Percentiles rank a stretch among this genome's conserved stretches.
Evolutionary conservation across 1,284 basidiomycete genomes (phyloP).

Genomic region (Megacollybia platyphylla): DNA sequence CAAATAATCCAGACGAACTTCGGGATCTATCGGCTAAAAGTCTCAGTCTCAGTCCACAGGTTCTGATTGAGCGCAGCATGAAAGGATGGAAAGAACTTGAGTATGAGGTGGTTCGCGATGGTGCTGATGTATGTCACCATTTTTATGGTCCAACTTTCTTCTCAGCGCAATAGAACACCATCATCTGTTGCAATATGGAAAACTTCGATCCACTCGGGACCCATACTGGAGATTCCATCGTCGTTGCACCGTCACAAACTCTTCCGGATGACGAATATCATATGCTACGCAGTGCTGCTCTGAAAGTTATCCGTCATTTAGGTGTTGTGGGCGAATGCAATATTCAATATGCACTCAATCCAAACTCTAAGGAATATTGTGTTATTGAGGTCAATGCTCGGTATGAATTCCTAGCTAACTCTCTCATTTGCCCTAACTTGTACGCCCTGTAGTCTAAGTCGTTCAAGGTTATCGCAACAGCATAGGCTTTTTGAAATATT

Average conservation of each 20-base stretch:
- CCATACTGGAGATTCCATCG: slow-evolving; percentile 99
- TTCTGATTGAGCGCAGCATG: slow-evolving; percentile 95
- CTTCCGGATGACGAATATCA: slow-evolving; percentile 97
- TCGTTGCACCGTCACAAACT: slow-evolving; percentile 97
- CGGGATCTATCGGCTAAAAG: slow-evolving; percentile 90
- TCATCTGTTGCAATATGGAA: slow-evolving; percentile 96
- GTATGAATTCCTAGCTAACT: slow-evolving; percentile 16
- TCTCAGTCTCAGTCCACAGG: slow-evolving; percentile 87
- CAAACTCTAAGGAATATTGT: slow-evolving; percentile 87
- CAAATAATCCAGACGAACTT: slow-evolving; percentile 89
- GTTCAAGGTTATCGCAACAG: slow-evolving; percentile 32
- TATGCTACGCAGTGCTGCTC: slow-evolving; percentile 95
- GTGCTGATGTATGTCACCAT: slow-evolving; percentile 62
- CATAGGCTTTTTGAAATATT: slow-evolving; percentile 2
- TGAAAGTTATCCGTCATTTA: slow-evolving; percentile 96
- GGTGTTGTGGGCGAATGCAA: slow-evolving; percentile 99
- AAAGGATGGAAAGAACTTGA: slow-evolving; percentile 99
- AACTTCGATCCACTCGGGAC: slow-evolving; percentile 99
- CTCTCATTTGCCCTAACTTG: slow-evolving; percentile 5
- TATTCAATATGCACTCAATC: slow-evolving; percentile 98
- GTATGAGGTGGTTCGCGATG: slow-evolving; percentile 98
- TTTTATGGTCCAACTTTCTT: slow-evolving; percentile 3
- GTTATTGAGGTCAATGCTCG: slow-evolving; percentile 98
- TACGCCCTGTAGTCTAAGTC: slow-evolving; percentile 29
- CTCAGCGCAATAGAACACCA: slow-evolving; percentile 56